Evolutionary conservation across 257 asterid genomes (phyloP), one percentile per base, ranked within the genome.

Genomic region (Ophiorrhiza pumila): DNA sequence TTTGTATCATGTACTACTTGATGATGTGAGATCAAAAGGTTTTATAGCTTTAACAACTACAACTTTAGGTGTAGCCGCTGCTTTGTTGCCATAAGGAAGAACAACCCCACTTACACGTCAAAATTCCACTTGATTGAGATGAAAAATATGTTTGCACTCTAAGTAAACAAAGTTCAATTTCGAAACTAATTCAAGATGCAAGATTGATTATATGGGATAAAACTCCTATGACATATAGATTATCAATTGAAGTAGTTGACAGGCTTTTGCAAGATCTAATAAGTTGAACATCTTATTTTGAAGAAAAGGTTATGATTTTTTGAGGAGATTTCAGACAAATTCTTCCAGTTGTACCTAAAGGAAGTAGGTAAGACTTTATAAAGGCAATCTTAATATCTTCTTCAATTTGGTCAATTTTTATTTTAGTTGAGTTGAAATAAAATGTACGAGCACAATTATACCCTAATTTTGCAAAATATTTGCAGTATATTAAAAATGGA

Each of bases 311-410:
- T 0, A 34, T 73, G 6, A 34, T 61, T 3, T 73, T 73, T 62
- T 23, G 70, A 31, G 70, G 71, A 13, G 73, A 68, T 8, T 68
- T 68, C 9, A 7, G 73, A 6, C 62, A 68, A 22, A 46, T 39
- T 4, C 31, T 61, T 0, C 70, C 22, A 0, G 66, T 73, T 23
- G 32, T 73, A 0, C 25, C 27, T 1, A 25, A 46, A 5, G 61
- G 32, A 0, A 2, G 34, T 0, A 67, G n/a, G 22, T 15, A 57
- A 1, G 29, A 67, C 4, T 11, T n/a, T 7, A 57, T 75, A 2
- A 57, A 22, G 9, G 34, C 64, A 2, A 18, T 50, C 47, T 14
- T 75, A 0, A 31, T 67, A 2, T 5, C 29, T 13, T 27, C 59
- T 27, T 3, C 4, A 0, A 0, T 58, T 4, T 42, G 69, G 42